Evolutionary conservation across 164 flowering plant genomes (phyloP), one percentile per base, ranked within the genome.

Genomic region (Nymphaea colorata): DNA sequence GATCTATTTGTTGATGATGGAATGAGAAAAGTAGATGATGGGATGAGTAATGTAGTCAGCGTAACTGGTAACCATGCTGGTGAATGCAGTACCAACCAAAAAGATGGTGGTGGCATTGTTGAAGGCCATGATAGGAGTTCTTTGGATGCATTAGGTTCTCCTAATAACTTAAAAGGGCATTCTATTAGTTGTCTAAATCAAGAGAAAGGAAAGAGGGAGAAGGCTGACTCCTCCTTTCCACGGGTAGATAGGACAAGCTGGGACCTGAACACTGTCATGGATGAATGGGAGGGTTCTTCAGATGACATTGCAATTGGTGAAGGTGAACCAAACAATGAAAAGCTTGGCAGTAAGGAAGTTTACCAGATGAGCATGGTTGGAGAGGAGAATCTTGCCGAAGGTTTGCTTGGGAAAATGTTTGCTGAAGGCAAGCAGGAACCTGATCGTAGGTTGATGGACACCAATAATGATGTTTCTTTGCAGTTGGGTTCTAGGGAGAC

Each of bases 231-330:
- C 44, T 62, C 68, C 60, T 62, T 74, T 43, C 70, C 70, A 3
- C 80, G 77, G 60, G 90, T 80, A 69, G 82, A 71, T 47, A 73
- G 92, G 70, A 75, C 75, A 41, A 78, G 79, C 63, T 89, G 91
- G 92, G 92, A 89, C 77, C 70, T 89, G 64, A 89, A 89, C 66
- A 74, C 78, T 60, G 73, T 68, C 25, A 85, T 86, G 87, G 90
- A 88, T 67, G 84, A 80, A 25, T 89, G 91, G 91, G 85, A 69
- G 36, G 59, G 73, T 57, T 85, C 89, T 53, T 47, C 41, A 63
- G 82, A 74, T 73, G 77, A 73, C 43, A 6, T 42, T 42, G 64
- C 44, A 42, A 75, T 45, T 53, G 61, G 10, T 57, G 41, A 59
- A 64, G 41, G 66, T 36, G 51, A 66, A 6, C 18, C n/a, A 53